phyloP scores from a whole-genome alignment of 306 rosid genomes.

The Parietaria judaica region DNA sequence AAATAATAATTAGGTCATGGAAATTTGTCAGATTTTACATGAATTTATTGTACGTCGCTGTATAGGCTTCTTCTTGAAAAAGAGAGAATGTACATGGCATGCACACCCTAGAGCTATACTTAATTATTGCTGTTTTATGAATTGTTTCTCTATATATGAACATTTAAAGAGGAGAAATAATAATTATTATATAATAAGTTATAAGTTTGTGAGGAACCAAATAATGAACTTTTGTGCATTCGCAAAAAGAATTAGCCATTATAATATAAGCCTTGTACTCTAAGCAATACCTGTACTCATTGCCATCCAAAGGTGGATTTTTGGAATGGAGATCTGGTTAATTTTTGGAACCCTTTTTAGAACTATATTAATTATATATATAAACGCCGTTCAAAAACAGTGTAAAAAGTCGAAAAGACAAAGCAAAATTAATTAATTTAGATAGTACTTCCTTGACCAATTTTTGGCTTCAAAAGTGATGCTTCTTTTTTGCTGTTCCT shows the following conservation, averaged over 20 bases:
- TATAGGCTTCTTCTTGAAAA: slow-evolving; percentile 1
- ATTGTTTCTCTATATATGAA: background rate
- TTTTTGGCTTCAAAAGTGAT: slow-evolving; percentile 2
- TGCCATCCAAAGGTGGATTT: slow-evolving; percentile 11
- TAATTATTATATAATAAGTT: background rate
- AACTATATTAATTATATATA: background rate
- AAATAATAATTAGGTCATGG: background rate
- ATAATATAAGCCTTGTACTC: slow-evolving; percentile 7
- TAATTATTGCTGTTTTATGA: background rate
- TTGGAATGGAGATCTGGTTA: background rate
- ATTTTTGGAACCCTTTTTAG: background rate
- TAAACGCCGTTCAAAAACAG: slow-evolving; percentile 8
- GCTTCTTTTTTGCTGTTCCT: background rate
- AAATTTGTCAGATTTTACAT: slow-evolving; percentile 10
- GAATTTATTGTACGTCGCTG: slow-evolving; percentile 11
- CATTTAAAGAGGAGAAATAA: background rate
- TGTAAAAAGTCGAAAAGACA: slow-evolving; percentile 15
- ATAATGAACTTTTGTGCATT: slow-evolving; percentile 8
- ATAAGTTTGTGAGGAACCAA: slow-evolving; percentile 2
- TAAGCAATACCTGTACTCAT: slow-evolving; percentile 12
- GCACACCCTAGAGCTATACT: slow-evolving; percentile 4
- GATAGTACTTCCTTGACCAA: background rate
- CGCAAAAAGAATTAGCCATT: slow-evolving; percentile 1
- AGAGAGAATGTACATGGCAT: background rate
- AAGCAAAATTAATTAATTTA: background rate